Percentiles rank a stretch among this genome's conserved stretches.
Evolutionary conservation across 78 protist genomes (phyloP).

Genomic region (Tieghemostelium lacteum): DNA sequence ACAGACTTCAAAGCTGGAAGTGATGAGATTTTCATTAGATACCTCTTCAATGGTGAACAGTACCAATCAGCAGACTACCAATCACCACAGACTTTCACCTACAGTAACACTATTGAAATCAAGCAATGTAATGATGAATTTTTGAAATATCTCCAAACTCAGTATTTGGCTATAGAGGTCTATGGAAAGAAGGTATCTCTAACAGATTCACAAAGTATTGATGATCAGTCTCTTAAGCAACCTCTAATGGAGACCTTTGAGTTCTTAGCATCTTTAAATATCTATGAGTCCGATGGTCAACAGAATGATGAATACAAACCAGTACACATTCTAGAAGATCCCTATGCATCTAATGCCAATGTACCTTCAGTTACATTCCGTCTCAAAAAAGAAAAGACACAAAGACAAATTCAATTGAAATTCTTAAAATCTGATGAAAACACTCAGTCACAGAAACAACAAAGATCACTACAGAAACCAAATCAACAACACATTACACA

Average conservation of each 20-base stretch:
- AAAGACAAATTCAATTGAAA: constrained; percentile 43
- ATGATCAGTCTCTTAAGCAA: not conserved
- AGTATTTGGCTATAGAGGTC: constrained; percentile 59
- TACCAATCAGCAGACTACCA: not conserved
- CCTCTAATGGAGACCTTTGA: constrained; percentile 57
- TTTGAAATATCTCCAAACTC: constrained; percentile 30
- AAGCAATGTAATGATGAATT: not conserved
- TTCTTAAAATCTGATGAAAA: constrained; percentile 13
- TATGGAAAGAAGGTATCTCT: constrained; percentile 11
- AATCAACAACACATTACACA: no score
- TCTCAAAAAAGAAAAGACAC: constrained; percentile 19
- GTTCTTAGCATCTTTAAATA: constrained; percentile 49
- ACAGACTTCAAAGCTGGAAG: not conserved
- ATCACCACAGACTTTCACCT: not conserved
- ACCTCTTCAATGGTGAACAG: not conserved
- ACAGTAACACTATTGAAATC: constrained; percentile 4
- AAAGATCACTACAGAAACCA: no score
- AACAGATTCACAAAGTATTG: not conserved
- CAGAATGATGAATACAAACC: constrained; percentile 39
- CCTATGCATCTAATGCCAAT: constrained; percentile 2
- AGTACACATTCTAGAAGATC: constrained; percentile 62
- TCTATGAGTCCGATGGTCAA: constrained; percentile 28
- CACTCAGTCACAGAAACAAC: no score
- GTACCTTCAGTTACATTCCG: constrained; percentile 61
- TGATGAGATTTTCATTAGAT: not conserved